phyloP scores from a whole-genome alignment of 306 rosid species.

The Quercus gilva region DNA sequence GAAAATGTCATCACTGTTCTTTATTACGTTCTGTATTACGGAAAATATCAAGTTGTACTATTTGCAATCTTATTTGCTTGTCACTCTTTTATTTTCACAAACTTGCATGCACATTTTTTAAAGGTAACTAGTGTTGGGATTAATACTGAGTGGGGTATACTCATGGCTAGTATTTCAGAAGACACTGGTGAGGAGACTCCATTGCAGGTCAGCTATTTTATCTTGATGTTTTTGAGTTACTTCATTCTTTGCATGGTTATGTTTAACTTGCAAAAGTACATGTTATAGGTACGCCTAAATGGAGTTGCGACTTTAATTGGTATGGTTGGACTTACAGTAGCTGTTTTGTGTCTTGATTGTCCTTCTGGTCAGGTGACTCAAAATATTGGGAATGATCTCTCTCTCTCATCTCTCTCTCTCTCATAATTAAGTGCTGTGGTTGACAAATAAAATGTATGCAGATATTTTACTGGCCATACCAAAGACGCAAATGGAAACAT shows the following conservation, averaged over 20 bases:
- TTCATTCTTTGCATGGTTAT: not conserved
- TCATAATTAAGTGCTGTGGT: not conserved
- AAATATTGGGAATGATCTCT: constrained; percentile 4
- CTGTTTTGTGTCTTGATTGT: constrained; percentile 68
- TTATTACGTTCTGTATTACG: too few species aligned
- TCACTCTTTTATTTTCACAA: not conserved
- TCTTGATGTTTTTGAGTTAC: not conserved
- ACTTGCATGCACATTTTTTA: constrained; percentile 7
- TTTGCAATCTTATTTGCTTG: not conserved
- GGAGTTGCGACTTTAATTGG: constrained; percentile 99
- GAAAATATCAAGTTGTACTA: not conserved
- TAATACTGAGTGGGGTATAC: constrained; percentile 99
- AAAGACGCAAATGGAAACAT: constrained; percentile 34
- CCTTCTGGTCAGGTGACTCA: constrained; percentile 69
- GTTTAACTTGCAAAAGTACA: constrained; percentile 18
- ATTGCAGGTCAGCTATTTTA: constrained; percentile 61
- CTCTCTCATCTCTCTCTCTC: not conserved
- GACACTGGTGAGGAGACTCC: constrained; percentile 99
- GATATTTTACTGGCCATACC: constrained; percentile 91
- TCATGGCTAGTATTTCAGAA: constrained; percentile 98
- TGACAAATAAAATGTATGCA: constrained; percentile 28
- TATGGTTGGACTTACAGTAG: constrained; percentile 88
- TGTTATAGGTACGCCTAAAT: constrained; percentile 80
- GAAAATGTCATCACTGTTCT: too few species aligned
- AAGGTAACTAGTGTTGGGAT: constrained; percentile 91